phyloP scores from a whole-genome alignment of 2,329 filamentous ascomycete species.

The Coniochaeta ligniaria region DNA sequence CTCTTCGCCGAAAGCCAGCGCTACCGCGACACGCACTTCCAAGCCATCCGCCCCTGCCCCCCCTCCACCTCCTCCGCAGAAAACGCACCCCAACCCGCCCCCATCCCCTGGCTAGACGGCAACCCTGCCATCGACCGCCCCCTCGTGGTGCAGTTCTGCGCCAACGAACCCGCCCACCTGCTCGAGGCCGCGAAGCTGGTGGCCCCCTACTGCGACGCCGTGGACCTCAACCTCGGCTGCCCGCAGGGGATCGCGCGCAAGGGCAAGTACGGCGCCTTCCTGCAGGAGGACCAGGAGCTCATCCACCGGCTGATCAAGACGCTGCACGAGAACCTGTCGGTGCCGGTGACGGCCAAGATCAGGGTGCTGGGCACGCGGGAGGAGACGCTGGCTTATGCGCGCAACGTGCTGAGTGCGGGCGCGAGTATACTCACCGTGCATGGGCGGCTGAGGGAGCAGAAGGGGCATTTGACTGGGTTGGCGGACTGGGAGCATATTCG shows the following conservation, averaged over 20 bases:
- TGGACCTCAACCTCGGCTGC: constrained; percentile 92
- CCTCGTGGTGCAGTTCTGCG: constrained; percentile 94
- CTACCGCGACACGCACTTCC: constrained; percentile 76
- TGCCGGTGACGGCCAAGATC: constrained; percentile 94
- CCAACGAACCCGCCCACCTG: constrained; percentile 74
- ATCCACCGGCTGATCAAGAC: constrained; percentile 77
- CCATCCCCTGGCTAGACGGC: constrained; percentile 67
- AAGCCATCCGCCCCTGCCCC: constrained; percentile 45
- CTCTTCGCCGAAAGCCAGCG: constrained; percentile 71
- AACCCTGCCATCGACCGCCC: constrained; percentile 80
- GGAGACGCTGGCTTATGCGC: constrained; percentile 81
- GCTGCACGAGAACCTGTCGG: constrained; percentile 67
- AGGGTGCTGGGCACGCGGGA: constrained; percentile 81
- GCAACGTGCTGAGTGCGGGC: constrained; percentile 77
- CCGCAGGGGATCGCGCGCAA: constrained; percentile 90
- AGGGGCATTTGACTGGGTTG: constrained; percentile 88
- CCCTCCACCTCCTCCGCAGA: constrained; percentile 15
- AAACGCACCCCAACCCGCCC: not conserved
- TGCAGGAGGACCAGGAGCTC: constrained; percentile 86
- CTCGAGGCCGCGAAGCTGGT: constrained; percentile 72
- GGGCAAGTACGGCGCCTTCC: constrained; percentile 86
- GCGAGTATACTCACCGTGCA: constrained; percentile 93
- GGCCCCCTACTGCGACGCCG: constrained; percentile 84
- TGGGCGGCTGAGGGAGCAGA: constrained; percentile 82
- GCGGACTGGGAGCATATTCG: constrained; percentile 87